Evolutionary conservation across 805 yeast genomes (phyloP).

Genomic region (Metschnikowia santaceciliae): DNA sequence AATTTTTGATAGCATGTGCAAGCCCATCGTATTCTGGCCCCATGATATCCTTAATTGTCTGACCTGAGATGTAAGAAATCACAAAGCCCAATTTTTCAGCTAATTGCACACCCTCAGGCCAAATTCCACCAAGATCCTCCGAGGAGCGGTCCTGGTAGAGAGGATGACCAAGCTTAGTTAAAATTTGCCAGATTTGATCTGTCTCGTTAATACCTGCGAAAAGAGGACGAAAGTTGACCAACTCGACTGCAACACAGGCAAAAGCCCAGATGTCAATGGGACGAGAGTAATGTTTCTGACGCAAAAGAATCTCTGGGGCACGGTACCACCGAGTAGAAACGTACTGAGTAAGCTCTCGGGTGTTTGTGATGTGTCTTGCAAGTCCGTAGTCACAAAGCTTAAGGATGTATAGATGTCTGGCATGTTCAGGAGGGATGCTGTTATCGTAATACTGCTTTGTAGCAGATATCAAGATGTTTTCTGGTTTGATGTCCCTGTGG

Average conservation of each 20-base stretch:
- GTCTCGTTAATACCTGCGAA: slow-evolving; percentile 80
- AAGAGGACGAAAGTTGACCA: slow-evolving; percentile 68
- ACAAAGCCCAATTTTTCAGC: slow-evolving; percentile 52
- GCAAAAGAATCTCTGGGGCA: slow-evolving; percentile 72
- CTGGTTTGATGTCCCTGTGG: slow-evolving; percentile 94
- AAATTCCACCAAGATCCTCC: slow-evolving; percentile 56
- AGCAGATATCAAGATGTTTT: slow-evolving; percentile 73
- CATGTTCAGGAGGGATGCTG: slow-evolving; percentile 38
- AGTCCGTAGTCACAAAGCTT: slow-evolving; percentile 81
- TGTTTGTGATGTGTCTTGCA: slow-evolving; percentile 56
- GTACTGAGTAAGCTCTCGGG: slow-evolving; percentile 63
- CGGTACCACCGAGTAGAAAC: slow-evolving; percentile 86
- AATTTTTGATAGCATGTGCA: slow-evolving; percentile 41
- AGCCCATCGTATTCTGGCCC: slow-evolving; percentile 27
- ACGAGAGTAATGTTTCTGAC: slow-evolving; percentile 57
- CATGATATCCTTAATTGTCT: slow-evolving; percentile 16
- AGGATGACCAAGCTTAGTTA: slow-evolving; percentile 75
- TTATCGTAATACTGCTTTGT: slow-evolving; percentile 50
- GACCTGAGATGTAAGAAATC: slow-evolving; percentile 57
- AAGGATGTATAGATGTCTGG: slow-evolving; percentile 50
- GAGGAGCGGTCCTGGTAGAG: slow-evolving; percentile 22
- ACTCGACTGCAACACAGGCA: slow-evolving; percentile 73
- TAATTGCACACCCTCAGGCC: slow-evolving; percentile 60
- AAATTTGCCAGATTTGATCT: slow-evolving; percentile 71
- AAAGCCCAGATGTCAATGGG: slow-evolving; percentile 87